These are phyloP conservation scores for Laburnicola sp. DNA, from an alignment of 2,329 filamentous ascomycete species.

Conservation along the genomic window DNA sequence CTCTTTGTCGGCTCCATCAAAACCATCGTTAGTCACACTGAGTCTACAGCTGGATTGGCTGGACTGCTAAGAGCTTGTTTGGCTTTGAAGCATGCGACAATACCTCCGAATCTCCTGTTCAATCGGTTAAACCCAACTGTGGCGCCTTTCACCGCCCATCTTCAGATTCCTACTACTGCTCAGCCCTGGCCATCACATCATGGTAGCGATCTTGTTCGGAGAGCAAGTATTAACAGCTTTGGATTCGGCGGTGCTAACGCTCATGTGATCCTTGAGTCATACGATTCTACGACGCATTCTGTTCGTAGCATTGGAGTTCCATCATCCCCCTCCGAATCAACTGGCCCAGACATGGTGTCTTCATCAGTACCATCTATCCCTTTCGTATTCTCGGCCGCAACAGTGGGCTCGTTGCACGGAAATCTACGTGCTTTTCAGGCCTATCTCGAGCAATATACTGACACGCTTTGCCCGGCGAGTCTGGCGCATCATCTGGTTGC, in stretches of 20 bases:
- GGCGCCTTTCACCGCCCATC: constrained; percentile 11
- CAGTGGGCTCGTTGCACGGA: no score
- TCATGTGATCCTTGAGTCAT: constrained; percentile 17
- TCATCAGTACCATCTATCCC: no score
- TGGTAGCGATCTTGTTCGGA: not conserved
- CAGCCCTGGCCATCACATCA: constrained; percentile 9
- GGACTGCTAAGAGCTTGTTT: constrained; percentile 44
- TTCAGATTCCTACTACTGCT: constrained; percentile 14
- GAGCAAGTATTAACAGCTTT: constrained; percentile 7
- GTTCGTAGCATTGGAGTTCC: no score
- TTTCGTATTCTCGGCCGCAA: no score
- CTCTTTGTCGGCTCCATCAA: constrained; percentile 15
- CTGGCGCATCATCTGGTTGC: no score
- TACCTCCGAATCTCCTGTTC: constrained; percentile 33
- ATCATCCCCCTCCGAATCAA: not conserved
- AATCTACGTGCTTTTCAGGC: no score
- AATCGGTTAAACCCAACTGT: constrained; percentile 19
- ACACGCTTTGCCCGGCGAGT: no score
- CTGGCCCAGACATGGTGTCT: not conserved
- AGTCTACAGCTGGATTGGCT: constrained; percentile 39
- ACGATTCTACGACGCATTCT: not conserved
- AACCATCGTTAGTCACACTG: constrained; percentile 44
- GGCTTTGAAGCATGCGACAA: constrained; percentile 41
- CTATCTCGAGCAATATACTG: no score
- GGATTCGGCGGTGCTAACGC: constrained; percentile 4